Evolutionary conservation across 1,284 basidiomycete genomes (phyloP).

Genomic region (Moesziomyces sp.): DNA sequence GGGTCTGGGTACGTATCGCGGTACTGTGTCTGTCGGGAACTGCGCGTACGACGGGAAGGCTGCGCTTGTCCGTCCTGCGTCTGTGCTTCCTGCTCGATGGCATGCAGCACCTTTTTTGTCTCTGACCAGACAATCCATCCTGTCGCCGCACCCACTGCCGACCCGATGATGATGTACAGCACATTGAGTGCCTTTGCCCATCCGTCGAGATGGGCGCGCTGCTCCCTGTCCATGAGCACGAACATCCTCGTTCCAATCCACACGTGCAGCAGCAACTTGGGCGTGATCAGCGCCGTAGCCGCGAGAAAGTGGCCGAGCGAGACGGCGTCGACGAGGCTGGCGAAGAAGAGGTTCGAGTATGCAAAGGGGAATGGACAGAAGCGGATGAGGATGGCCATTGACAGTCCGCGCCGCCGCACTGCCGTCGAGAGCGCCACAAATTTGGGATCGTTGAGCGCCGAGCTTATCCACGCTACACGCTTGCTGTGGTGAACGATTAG

Average conservation of each 20-base stretch:
- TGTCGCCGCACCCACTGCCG: conserved; percentile 28
- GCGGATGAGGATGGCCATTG: conserved; percentile 60
- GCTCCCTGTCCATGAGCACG: conserved; percentile 54
- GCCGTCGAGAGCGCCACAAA: conserved; percentile 59
- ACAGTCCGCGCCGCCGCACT: conserved; percentile 43
- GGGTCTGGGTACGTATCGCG: conserved; percentile 5
- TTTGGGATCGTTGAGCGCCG: conserved; percentile 42
- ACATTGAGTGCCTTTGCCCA: conserved; percentile 42
- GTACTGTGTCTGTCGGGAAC: background rate
- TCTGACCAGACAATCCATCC: conserved; percentile 45
- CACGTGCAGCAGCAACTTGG: conserved; percentile 63
- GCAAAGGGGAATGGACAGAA: conserved; percentile 63
- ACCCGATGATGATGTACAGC: conserved; percentile 42
- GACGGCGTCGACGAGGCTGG: conserved; percentile 47
- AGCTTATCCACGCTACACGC: conserved; percentile 20
- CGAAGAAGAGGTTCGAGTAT: conserved; percentile 51
- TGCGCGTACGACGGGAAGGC: background rate
- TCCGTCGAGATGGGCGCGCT: conserved; percentile 40
- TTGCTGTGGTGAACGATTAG: conserved; percentile 28
- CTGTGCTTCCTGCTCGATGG: conserved; percentile 19
- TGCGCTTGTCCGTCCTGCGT: background rate
- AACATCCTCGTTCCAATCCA: conserved; percentile 61
- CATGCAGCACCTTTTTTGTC: conserved; percentile 29
- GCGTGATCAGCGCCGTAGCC: conserved; percentile 57
- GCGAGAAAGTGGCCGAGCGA: conserved; percentile 48